Evolutionary conservation across 2,329 filamentous ascomycete species (phyloP), one percentile per base, ranked within the genome.

Genomic region (Alternaria gaisen): DNA sequence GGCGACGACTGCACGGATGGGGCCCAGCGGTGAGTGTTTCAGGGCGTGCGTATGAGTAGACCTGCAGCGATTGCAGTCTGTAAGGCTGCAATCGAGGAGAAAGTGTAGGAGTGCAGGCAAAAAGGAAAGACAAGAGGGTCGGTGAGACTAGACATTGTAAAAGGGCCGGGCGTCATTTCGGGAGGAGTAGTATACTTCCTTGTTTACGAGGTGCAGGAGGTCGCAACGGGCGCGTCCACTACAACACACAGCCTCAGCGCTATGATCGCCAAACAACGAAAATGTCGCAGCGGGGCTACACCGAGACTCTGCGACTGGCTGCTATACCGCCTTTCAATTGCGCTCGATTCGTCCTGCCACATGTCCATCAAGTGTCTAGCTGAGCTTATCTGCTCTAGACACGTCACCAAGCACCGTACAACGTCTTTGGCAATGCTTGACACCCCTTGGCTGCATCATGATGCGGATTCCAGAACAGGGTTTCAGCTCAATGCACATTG

Each of bases 381-480:
- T 57, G 53, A 58, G 57, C 60, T 65, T 65, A 48, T 43, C 40
- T 36, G 28, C 47, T 41, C 34, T 38, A 53, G 54, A 64, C 64
- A 72, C 70, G 70, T 72, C 70, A 72, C 66, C 65, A 71, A 72
- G 70, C 69, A 65, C 71, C 50, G 30, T 20, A 28, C 22, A 43
- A 30, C 47, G 42, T 56, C 44, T 61, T 58, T 67, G 59, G 60
- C 58, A 66, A 66, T 67, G 70, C 70, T 72, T 72, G 67, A 68
- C 32, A 53, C 58, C 63, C 61, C 69, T 72, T 71, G 64, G 67
- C 68, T 61, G 36, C 44, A 24, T 24, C 12, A n/a, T 24, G 20
- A 41, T 30, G 32, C 24, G 53, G 55, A 53, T 43, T 28, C 16
- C 44, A 38, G 38, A 42, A 48, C 64, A 63, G 48, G 64, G 62